phyloP scores from a whole-genome alignment of 805 yeast species.

The Candida orba region DNA sequence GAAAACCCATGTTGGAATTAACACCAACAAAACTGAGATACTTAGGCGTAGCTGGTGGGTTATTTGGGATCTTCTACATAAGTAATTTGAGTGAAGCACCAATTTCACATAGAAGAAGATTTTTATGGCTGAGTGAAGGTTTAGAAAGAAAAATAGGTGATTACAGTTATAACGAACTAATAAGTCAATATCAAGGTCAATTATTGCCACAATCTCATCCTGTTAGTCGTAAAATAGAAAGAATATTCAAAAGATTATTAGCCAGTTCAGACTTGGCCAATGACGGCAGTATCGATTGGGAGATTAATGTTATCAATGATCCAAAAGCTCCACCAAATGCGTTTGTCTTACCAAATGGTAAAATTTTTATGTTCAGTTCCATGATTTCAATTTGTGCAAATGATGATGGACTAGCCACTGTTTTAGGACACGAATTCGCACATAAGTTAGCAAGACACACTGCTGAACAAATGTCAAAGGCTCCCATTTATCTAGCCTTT shows the following conservation, averaged over 20 bases:
- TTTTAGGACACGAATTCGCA: constrained; percentile 85
- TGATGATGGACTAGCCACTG: constrained; percentile 94
- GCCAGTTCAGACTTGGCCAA: constrained; percentile 39
- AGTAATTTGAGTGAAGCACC: constrained; percentile 75
- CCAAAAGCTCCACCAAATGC: constrained; percentile 86
- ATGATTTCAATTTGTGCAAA: constrained; percentile 71
- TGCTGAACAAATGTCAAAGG: constrained; percentile 70
- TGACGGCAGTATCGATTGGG: constrained; percentile 49
- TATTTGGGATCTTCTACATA: constrained; percentile 32
- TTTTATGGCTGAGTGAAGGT: constrained; percentile 64
- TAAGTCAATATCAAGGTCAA: constrained; percentile 42
- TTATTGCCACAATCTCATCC: constrained; percentile 64
- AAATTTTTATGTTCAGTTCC: constrained; percentile 80
- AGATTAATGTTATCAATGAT: constrained; percentile 69
- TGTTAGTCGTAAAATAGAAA: constrained; percentile 43
- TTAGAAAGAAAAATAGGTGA: constrained; percentile 59
- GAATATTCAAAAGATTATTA: constrained; percentile 59
- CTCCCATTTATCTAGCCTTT: constrained; percentile 59
- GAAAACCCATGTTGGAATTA: constrained; percentile 2
- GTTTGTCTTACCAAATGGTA: constrained; percentile 92
- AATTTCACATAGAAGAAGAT: constrained; percentile 61
- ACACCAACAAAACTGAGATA: constrained; percentile 19
- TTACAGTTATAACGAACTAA: constrained; percentile 52
- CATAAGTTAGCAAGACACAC: constrained; percentile 93
- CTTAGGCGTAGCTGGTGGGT: constrained; percentile 16